Conservation (phyloP, 2,329 filamentous ascomycete genomes). For the Trichoderma gracile region DNA sequence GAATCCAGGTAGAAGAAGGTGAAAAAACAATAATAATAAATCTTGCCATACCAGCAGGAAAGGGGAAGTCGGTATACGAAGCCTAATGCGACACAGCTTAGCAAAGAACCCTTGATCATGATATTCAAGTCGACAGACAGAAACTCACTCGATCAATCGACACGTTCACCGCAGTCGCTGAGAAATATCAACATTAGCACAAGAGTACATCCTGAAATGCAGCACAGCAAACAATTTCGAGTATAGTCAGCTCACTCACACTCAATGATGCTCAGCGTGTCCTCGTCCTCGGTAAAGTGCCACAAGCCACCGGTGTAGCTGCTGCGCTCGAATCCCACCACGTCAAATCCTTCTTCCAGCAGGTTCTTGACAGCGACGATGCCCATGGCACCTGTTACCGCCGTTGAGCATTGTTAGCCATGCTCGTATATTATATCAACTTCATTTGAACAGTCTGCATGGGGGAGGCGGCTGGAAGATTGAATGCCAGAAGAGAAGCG, state of each 20-base stretch:
- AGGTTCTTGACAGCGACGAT: slow-evolving; percentile 46
- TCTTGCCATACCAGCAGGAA: slow-evolving; percentile 33
- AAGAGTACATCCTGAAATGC: background rate
- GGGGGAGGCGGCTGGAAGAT: no score
- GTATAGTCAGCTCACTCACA: slow-evolving; percentile 31
- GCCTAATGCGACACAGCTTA: background rate
- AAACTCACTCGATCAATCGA: slow-evolving; percentile 29
- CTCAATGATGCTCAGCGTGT: slow-evolving; percentile 39
- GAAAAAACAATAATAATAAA: no score
- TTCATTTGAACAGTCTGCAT: no score
- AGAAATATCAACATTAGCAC: background rate
- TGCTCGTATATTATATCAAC: background rate
- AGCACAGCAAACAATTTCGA: background rate
- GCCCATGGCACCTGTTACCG: slow-evolving; percentile 38
- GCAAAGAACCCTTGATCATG: background rate
- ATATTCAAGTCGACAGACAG: no score
- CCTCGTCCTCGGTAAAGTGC: slow-evolving; percentile 41
- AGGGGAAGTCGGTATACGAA: slow-evolving; percentile 39
- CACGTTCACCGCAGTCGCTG: slow-evolving; percentile 35
- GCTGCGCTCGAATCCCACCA: slow-evolving; percentile 46
- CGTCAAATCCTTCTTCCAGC: slow-evolving; percentile 47
- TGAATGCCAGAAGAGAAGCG: no score
- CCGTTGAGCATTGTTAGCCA: slow-evolving; percentile 1
- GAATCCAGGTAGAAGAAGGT: background rate
- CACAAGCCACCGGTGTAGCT: slow-evolving; percentile 46